These are phyloP conservation scores for Aspergillus indologenus DNA, from an alignment of 495 filamentous ascomycete genomes.

Conservation along the genomic window DNA sequence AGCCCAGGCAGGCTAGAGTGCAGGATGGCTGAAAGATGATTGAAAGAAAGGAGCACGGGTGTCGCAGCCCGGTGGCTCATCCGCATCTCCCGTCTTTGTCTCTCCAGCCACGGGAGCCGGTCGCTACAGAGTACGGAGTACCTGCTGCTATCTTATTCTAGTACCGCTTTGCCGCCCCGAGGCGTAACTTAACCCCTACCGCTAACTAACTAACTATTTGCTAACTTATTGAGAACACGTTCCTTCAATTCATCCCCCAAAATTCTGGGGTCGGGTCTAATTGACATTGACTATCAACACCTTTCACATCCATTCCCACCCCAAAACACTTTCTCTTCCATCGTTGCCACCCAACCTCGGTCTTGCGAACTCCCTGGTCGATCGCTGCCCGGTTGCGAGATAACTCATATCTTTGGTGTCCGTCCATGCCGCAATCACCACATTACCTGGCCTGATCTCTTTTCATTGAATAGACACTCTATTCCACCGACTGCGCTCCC, in stretches of 20 bases:
- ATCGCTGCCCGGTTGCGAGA: conserved; percentile 1
- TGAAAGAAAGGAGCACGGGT: too few species aligned
- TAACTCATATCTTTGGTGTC: not conserved
- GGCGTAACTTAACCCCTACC: not conserved
- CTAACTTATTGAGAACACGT: not conserved
- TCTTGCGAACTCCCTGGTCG: not conserved
- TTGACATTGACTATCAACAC: not conserved
- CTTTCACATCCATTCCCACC: not conserved
- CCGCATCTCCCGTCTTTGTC: not conserved
- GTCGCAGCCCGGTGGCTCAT: too few species aligned
- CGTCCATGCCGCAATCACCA: conserved; percentile 29
- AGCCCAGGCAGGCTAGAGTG: not conserved
- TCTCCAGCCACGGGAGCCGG: not conserved
- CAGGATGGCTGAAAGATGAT: not conserved
- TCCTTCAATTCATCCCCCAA: not conserved
- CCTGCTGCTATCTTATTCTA: too few species aligned
- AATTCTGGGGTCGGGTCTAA: not conserved
- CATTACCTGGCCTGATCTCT: conserved; percentile 23
- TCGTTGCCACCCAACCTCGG: not conserved
- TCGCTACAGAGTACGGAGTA: too few species aligned
- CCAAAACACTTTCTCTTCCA: not conserved
- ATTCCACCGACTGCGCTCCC: conserved; percentile 7
- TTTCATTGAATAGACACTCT: conserved; percentile 6
- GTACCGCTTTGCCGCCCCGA: not conserved
- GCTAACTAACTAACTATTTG: too few species aligned